Base-by-base conservation (phyloP, 805 yeast genomes). In the Yamadazyma sp. region DNA sequence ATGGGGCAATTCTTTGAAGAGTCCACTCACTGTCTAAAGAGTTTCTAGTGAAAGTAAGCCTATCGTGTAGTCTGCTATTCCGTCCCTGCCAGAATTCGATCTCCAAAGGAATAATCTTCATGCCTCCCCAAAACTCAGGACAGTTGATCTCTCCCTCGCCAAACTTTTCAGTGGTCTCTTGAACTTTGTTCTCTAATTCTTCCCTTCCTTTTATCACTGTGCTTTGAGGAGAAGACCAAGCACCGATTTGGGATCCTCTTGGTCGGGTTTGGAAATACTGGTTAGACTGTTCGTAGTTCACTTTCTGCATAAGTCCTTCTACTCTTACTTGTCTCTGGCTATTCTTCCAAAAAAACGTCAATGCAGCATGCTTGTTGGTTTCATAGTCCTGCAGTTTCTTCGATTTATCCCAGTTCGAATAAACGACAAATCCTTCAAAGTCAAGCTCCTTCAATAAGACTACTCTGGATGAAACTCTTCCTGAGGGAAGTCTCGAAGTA, bases 41-140 rank as follows among this genome's bases (percentile, higher is more conserved):
- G 16, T 75, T 77, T 57, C 95, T 72, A 44, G 75, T 73, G 62
- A 74, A 90, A 10, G 81, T 77, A 35, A 90, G 70, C 50, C 99
- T 77, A 60, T 93, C 99, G 60, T 93, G 99, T 35, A 91, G 69
- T 59, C 99, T 77, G 54, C 86, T 82, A 42, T 75, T 71, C 46
- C 99, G 79, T 12, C 99, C 99, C 66, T 93, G 99, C 97, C 98
- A 93, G 56, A 91, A 93, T 64, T 93, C 99, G 48, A 91, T 75
- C 55, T 88, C 95, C 31, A 86, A 64, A 4, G 99, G 99, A 28
- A 84, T 79, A 12, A 93, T 72, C 54, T 95, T 74, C 34, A 93
- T 57, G 0, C 99, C 99, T 38, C 98, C 99, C 99, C 99, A 93
- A 57, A 69, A 82, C 23, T 85, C 90, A 11, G 99, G 99, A 47